These are phyloP conservation scores for Nemania sp. DNA, from an alignment of 2,329 filamentous ascomycete genomes.

Conservation along the genomic window DNA sequence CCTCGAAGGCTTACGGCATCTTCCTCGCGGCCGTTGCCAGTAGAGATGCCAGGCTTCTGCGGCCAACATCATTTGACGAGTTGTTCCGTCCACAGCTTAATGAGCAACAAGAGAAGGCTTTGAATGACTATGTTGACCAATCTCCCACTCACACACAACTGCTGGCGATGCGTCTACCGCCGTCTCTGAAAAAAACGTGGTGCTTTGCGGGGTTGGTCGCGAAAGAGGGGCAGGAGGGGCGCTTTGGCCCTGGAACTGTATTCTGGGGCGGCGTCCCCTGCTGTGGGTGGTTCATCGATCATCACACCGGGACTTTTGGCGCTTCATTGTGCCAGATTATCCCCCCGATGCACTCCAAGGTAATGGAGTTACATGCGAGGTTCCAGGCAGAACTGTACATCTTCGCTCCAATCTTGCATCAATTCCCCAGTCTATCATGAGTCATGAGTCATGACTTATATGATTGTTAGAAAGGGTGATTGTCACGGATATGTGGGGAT, in stretches of 20 bases:
- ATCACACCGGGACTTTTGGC: slow-evolving; percentile 32
- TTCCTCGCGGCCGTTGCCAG: slow-evolving; percentile 35
- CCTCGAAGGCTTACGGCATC: slow-evolving; percentile 32
- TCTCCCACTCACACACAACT: slow-evolving; percentile 26
- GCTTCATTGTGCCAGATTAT: slow-evolving; percentile 33
- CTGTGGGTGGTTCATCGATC: slow-evolving; percentile 37
- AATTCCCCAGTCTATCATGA: too few relatives aligned
- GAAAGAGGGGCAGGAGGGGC: slow-evolving; percentile 31
- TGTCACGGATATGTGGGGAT: too few relatives aligned
- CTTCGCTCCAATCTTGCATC: too few relatives aligned
- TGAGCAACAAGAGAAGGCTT: slow-evolving; percentile 29
- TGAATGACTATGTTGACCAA: slow-evolving; percentile 32
- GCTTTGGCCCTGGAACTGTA: slow-evolving; percentile 26
- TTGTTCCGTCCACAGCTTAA: slow-evolving; percentile 38
- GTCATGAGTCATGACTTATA: too few relatives aligned
- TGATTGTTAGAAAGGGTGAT: too few relatives aligned
- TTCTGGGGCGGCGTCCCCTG: slow-evolving; percentile 35
- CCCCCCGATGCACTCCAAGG: slow-evolving; percentile 31
- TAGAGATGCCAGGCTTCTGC: slow-evolving; percentile 33
- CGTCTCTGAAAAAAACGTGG: slow-evolving; percentile 32
- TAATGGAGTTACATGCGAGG: slow-evolving; percentile 31
- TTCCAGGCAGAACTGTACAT: slow-evolving; percentile 31
- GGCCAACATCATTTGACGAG: slow-evolving; percentile 30
- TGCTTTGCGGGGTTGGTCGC: slow-evolving; percentile 35
- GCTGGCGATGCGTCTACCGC: slow-evolving; percentile 29